phyloP scores from a whole-genome alignment of 345 rosid genomes.

The Moricandia moricandioides region DNA sequence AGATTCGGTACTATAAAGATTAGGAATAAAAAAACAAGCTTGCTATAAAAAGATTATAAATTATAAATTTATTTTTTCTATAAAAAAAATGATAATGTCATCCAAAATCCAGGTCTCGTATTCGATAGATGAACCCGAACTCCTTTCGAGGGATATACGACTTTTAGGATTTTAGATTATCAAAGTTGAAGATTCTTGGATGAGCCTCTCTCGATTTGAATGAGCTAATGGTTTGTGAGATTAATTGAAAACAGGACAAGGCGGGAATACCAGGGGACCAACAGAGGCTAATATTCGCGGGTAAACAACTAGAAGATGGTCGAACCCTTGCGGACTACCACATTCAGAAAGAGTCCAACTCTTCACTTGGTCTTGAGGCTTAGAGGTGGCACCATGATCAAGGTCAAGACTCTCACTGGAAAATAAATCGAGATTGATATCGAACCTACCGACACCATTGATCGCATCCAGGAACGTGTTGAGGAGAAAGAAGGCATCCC shows the following conservation, averaged over 20 bases:
- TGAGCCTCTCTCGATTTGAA: background rate
- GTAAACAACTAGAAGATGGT: constrained; percentile 94
- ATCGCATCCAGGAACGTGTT: constrained; percentile 86
- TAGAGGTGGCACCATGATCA: constrained; percentile 95
- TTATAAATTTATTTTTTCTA: too few relatives aligned
- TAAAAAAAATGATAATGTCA: too few relatives aligned
- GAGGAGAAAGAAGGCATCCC: constrained; percentile 99
- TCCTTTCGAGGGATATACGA: too few relatives aligned
- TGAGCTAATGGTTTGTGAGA: background rate
- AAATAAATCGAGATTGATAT: constrained; percentile 93
- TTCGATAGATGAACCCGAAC: too few relatives aligned
- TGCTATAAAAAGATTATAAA: too few relatives aligned
- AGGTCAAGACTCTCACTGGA: constrained; percentile 92
- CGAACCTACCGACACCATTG: constrained; percentile 91
- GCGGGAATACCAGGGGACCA: constrained; percentile 68
- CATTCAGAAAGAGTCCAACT: constrained; percentile 87
- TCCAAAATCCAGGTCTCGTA: too few relatives aligned
- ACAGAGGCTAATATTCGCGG: constrained; percentile 90
- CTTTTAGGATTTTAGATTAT: too few relatives aligned
- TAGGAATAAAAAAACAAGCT: too few relatives aligned
- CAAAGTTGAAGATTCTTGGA: too few relatives aligned
- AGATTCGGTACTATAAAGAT: too few relatives aligned
- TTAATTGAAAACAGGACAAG: background rate
- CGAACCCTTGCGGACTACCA: constrained; percentile 84
- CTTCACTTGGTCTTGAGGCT: constrained; percentile 91